Conservation (phyloP, 805 yeast genomes). For the Lachancea sp. region DNA sequence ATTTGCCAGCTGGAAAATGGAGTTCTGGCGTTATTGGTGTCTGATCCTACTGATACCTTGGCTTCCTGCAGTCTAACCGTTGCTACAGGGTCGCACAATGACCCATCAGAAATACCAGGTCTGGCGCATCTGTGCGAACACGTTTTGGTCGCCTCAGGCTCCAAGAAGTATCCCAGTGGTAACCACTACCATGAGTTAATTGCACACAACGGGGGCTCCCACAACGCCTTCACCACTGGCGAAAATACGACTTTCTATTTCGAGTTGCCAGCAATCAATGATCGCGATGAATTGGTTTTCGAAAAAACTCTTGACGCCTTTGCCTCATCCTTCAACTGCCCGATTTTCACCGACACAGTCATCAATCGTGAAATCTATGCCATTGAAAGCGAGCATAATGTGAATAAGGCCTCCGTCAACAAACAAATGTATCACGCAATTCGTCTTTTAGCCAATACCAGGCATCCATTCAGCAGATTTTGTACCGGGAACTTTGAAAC, state of each 20-base stretch:
- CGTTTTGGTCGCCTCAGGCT: conserved; percentile 48
- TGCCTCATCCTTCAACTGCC: conserved; percentile 44
- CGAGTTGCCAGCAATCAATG: conserved; percentile 45
- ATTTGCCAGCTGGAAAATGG: conserved; percentile 60
- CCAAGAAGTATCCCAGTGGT: conserved; percentile 47
- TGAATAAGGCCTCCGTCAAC: conserved; percentile 39
- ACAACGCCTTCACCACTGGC: conserved; percentile 65
- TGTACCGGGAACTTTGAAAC: conserved; percentile 60
- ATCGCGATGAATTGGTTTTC: conserved; percentile 35
- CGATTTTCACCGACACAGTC: conserved; percentile 40
- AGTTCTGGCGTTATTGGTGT: conserved; percentile 57
- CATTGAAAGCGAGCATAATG: conserved; percentile 59
- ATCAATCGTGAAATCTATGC: conserved; percentile 51
- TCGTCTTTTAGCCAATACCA: conserved; percentile 40
- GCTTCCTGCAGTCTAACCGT: conserved; percentile 72
- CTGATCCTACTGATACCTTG: conserved; percentile 61
- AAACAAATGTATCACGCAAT: conserved; percentile 56
- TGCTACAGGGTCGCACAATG: conserved; percentile 74
- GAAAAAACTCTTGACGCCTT: conserved; percentile 44
- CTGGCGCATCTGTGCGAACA: conserved; percentile 90
- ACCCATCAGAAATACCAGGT: conserved; percentile 66
- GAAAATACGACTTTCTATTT: conserved; percentile 60
- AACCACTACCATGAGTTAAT: conserved; percentile 41
- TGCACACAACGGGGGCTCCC: conserved; percentile 45
- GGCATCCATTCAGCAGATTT: conserved; percentile 54